phyloP scores from a whole-genome alignment of 306 rosid genomes.

The Cyclanthera cordifolia region DNA sequence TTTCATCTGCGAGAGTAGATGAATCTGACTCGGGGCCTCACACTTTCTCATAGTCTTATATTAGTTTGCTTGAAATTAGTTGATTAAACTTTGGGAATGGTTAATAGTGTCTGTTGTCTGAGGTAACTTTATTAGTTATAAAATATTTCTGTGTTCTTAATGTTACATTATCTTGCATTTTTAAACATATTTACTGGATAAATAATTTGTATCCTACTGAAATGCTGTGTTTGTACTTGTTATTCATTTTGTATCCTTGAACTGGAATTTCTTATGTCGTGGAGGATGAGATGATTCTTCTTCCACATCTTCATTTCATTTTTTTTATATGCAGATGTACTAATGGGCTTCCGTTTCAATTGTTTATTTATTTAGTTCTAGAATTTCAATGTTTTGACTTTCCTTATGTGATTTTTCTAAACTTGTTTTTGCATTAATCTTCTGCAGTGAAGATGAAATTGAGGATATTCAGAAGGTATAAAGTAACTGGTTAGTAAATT shows the following conservation, averaged over 20 bases:
- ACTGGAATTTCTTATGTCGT: background rate
- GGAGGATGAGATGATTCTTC: background rate
- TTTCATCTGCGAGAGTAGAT: no score
- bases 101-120: background rate
- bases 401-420: conserved; percentile 18
- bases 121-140: background rate
- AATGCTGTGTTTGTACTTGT: background rate
- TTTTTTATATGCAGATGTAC: background rate
- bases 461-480: conserved; percentile 96
- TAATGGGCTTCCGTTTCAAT: background rate
- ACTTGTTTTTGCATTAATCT: conserved; percentile 15
- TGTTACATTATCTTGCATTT: background rate
- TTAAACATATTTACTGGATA: background rate
- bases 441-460: conserved; percentile 90
- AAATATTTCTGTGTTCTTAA: background rate
- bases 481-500: conserved; percentile 13
- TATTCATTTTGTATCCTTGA: conserved; percentile 1
- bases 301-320: background rate
- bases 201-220: background rate
- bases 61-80: background rate
- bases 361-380: background rate
- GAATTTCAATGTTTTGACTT: no score
- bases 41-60: background rate
- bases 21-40: no score
- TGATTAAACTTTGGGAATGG: background rate